A percentile compares a stretch with the other conserved stretches of the same genome.
phyloP scores from a whole-genome alignment of 139 green algal species.

The Eudorina sp. region DNA sequence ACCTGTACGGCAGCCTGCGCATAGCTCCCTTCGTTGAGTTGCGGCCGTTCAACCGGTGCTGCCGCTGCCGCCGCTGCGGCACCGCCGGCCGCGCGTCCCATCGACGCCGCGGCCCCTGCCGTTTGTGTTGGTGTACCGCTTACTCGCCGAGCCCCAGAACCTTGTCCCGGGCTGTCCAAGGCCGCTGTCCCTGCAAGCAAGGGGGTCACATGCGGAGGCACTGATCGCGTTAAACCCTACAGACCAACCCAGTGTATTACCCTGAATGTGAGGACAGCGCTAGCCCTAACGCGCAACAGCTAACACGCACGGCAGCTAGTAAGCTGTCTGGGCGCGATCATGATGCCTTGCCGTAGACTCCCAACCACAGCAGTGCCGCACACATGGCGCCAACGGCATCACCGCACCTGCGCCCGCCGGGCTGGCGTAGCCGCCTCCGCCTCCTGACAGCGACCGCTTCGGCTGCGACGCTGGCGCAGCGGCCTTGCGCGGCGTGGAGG shows the following conservation, averaged over 20 bases:
- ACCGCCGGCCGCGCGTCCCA: not conserved
- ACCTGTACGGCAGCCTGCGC: slow-evolving; percentile 11
- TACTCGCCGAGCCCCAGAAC: not conserved
- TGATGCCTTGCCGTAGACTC: too few species aligned
- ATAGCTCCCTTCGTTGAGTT: slow-evolving; percentile 44
- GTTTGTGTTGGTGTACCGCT: not conserved
- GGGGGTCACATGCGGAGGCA: too few species aligned
- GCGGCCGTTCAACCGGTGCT: not conserved
- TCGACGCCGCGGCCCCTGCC: not conserved
- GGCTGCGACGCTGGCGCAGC: not conserved
- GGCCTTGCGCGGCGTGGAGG: not conserved
- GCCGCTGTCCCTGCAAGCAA: not conserved
- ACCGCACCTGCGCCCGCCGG: not conserved
- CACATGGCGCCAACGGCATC: too few species aligned
- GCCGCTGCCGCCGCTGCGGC: not conserved
- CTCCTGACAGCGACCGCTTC: not conserved
- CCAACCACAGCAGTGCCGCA: too few species aligned
- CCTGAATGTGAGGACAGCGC: too few species aligned
- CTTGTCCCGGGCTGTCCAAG: slow-evolving; percentile 18
- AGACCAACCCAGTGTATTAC: too few species aligned
- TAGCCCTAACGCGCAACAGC: too few species aligned
- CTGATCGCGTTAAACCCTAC: too few species aligned
- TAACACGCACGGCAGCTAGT: too few species aligned
- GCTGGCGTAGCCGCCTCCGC: not conserved
- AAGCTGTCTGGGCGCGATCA: too few species aligned